Percentiles rank a stretch among this genome's conserved stretches.
Conservation (phyloP, 1,139 yeast genomes). For the Yamadazyma dendronema region DNA sequence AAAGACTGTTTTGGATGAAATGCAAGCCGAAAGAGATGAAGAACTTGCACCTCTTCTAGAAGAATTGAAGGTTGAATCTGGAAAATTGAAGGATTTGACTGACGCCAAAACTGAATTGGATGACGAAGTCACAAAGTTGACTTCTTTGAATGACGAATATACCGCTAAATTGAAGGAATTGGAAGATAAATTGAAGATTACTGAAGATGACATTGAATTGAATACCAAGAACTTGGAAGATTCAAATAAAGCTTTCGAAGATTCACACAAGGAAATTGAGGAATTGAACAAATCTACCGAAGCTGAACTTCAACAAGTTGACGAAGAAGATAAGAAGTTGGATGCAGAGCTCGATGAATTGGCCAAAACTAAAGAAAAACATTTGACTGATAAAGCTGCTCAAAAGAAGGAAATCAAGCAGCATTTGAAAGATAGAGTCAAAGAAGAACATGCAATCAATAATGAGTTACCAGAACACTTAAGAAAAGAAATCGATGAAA, state of each 20-base stretch:
- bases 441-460: slow-evolving; percentile 46
- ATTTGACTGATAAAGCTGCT: slow-evolving; percentile 27
- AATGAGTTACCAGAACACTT: slow-evolving; percentile 54
- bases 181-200: slow-evolving; percentile 35
- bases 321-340: slow-evolving; percentile 26
- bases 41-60: slow-evolving; percentile 40
- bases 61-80: slow-evolving; percentile 38
- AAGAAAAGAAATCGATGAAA: slow-evolving; percentile 40
- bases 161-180: slow-evolving; percentile 34
- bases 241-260: slow-evolving; percentile 30
- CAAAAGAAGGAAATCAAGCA: slow-evolving; percentile 35
- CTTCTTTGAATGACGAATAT: slow-evolving; percentile 33
- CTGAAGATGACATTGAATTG: slow-evolving; percentile 38
- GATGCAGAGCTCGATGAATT: slow-evolving; percentile 34
- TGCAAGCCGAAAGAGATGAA: slow-evolving; percentile 48
- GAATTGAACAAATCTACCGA: slow-evolving; percentile 26
- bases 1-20: slow-evolving; percentile 40
- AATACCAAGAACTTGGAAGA: slow-evolving; percentile 32
- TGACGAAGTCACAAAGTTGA: slow-evolving; percentile 34
- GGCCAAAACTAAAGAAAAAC: slow-evolving; percentile 27
- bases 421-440: slow-evolving; percentile 34
- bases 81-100: slow-evolving; percentile 39
- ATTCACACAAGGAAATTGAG: slow-evolving; percentile 31
- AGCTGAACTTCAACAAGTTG: slow-evolving; percentile 25
- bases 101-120: slow-evolving; percentile 37